Percentiles rank a stretch among this genome's conserved stretches.
Evolutionary conservation across 2,329 filamentous ascomycete genomes (phyloP).

Genomic region (Venturia nashicola): DNA sequence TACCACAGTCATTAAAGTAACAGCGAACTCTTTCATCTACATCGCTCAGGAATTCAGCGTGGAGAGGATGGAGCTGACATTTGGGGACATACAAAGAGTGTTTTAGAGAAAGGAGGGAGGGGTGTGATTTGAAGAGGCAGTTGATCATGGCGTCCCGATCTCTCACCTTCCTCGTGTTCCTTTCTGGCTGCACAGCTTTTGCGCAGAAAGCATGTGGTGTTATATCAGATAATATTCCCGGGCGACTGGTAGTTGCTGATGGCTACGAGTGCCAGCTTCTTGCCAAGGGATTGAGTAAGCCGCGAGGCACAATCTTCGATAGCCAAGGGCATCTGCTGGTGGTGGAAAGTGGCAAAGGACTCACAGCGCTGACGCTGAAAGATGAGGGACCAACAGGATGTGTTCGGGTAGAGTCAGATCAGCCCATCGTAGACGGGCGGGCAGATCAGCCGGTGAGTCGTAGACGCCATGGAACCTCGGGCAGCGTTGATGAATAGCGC

Average conservation of each 20-base stretch:
- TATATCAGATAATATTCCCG: not conserved
- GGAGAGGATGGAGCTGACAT: no score
- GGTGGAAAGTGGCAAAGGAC: constrained; percentile 25
- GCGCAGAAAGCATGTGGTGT: not conserved
- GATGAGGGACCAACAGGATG: constrained; percentile 17
- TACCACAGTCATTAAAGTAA: not conserved
- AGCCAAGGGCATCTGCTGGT: constrained; percentile 27
- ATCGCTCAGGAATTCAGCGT: no score
- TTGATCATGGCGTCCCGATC: not conserved
- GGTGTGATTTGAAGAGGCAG: no score
- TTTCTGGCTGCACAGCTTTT: not conserved
- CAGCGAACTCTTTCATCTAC: no score
- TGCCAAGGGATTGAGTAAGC: constrained; percentile 24
- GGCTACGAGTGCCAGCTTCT: constrained; percentile 17
- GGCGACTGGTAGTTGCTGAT: not conserved
- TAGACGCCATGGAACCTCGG: not conserved
- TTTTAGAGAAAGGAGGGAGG: no score
- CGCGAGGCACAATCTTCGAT: constrained; percentile 29
- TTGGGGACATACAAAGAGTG: no score
- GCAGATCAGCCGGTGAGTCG: not conserved
- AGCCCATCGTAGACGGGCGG: constrained; percentile 14
- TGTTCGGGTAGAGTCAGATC: constrained; percentile 14
- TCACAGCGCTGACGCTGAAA: constrained; percentile 26
- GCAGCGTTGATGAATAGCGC: not conserved
- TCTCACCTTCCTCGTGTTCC: not conserved